A percentile compares a stretch with the other conserved stretches of the same genome.
phyloP scores from a whole-genome alignment of 2,329 filamentous ascomycete species.

The Dactylonectria macrodidyma region DNA sequence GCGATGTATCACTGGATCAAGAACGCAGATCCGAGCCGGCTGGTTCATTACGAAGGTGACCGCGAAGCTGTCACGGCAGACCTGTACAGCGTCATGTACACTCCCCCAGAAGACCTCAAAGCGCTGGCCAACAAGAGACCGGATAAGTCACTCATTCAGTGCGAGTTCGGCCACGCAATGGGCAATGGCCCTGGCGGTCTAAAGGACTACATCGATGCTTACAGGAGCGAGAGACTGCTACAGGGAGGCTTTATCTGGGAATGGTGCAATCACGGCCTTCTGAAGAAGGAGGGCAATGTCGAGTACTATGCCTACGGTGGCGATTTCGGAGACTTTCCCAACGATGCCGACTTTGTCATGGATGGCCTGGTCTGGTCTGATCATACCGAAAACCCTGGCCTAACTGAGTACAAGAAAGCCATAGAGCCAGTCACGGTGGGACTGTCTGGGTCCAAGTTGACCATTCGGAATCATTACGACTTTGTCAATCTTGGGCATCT shows the following conservation, averaged over 20 bases:
- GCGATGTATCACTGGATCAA: slow-evolving; percentile 78
- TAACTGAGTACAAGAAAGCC: slow-evolving; percentile 33
- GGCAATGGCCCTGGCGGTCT: slow-evolving; percentile 79
- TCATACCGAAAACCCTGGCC: slow-evolving; percentile 24
- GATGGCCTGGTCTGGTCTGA: slow-evolving; percentile 60
- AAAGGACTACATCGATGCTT: slow-evolving; percentile 77
- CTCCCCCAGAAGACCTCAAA: too few relatives aligned
- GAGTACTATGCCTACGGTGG: slow-evolving; percentile 66
- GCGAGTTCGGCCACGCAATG: slow-evolving; percentile 75
- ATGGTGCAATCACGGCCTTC: slow-evolving; percentile 68
- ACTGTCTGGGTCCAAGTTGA: too few relatives aligned
- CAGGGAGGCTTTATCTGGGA: slow-evolving; percentile 79
- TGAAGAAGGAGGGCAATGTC: slow-evolving; percentile 17
- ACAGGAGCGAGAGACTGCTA: slow-evolving; percentile 64
- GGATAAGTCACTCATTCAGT: slow-evolving; percentile 71
- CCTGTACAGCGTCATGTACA: slow-evolving; percentile 78
- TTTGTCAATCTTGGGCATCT: too few relatives aligned
- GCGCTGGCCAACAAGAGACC: not conserved
- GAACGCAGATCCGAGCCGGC: slow-evolving; percentile 66
- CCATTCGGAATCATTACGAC: slow-evolving; percentile 28
- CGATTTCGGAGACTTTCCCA: slow-evolving; percentile 73
- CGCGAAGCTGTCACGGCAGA: slow-evolving; percentile 70
- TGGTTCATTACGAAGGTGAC: slow-evolving; percentile 78
- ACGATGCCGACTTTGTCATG: slow-evolving; percentile 73
- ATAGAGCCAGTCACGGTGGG: slow-evolving; percentile 33